Evolutionary conservation across 2,329 filamentous ascomycete species (phyloP).

Genomic region (Macrophomina tecta): DNA sequence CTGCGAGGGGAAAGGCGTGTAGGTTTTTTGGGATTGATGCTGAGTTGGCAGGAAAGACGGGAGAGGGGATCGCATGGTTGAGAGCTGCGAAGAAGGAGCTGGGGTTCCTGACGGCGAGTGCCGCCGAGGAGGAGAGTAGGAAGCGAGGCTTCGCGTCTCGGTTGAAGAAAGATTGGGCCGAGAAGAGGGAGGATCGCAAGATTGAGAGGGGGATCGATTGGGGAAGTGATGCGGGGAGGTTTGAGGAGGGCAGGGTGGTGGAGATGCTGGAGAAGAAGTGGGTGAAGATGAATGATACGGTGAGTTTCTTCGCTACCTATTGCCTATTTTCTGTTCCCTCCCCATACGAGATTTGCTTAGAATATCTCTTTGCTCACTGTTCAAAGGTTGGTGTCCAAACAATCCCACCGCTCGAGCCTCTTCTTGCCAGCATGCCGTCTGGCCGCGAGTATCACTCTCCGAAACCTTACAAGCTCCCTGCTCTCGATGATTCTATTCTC

Average conservation of each 20-base stretch:
- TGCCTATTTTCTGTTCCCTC: not conserved
- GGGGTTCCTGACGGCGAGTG: constrained; percentile 61
- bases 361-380: too few species aligned
- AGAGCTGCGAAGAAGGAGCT: constrained; percentile 77
- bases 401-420: constrained; percentile 72
- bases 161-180: constrained; percentile 75
- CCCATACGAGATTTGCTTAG: not conserved
- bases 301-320: constrained; percentile 52
- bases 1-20: constrained; percentile 82
- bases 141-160: constrained; percentile 62
- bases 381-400: constrained; percentile 77
- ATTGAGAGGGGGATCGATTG: constrained; percentile 75
- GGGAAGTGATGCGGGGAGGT: constrained; percentile 82
- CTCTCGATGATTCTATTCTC: constrained; percentile 69
- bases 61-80: constrained; percentile 86
- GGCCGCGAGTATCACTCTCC: constrained; percentile 83
- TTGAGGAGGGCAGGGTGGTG: constrained; percentile 84
- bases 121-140: constrained; percentile 48
- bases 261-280: constrained; percentile 89
- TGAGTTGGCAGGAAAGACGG: constrained; percentile 80
- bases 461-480: constrained; percentile 70
- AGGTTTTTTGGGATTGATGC: constrained; percentile 91
- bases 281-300: constrained; percentile 91
- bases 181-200: constrained; percentile 78
- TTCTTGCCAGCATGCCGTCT: constrained; percentile 81